Evolutionary conservation across 352 stramenopile genomes (phyloP).

Genomic region (Globisporangium heterothallicum): DNA sequence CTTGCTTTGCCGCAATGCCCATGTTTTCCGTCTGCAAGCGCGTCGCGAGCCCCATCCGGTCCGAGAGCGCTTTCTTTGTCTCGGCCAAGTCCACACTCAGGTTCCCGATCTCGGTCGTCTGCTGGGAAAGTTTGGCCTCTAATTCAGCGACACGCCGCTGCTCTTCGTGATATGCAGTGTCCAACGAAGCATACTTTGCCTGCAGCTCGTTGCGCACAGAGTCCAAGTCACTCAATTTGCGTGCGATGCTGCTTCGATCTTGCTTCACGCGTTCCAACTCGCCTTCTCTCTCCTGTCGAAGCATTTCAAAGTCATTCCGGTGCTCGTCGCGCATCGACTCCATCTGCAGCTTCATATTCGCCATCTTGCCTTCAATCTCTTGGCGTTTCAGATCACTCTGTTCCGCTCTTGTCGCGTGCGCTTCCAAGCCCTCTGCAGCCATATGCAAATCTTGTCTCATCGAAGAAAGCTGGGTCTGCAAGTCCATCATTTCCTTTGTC

Average conservation of each 20-base stretch:
- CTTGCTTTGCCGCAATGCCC: constrained; percentile 70
- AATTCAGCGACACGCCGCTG: constrained; percentile 37
- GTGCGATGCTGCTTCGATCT: constrained; percentile 23
- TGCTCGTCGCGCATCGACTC: constrained; percentile 54
- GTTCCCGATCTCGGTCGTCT: constrained; percentile 58
- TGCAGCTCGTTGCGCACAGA: constrained; percentile 25
- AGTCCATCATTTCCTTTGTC: constrained; percentile 50
- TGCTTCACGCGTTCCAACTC: constrained; percentile 43
- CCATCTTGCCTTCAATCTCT: constrained; percentile 46
- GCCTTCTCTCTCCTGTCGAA: constrained; percentile 52
- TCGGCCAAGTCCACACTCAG: constrained; percentile 70
- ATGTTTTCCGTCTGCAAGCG: constrained; percentile 85
- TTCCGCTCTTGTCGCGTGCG: constrained; percentile 52
- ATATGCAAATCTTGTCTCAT: constrained; percentile 68
- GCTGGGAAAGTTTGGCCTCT: constrained; percentile 38
- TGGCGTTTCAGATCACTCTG: constrained; percentile 43
- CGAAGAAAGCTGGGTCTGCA: constrained; percentile 49
- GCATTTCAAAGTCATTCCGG: constrained; percentile 51
- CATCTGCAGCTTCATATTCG: constrained; percentile 40
- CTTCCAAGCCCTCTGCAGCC: constrained; percentile 61
- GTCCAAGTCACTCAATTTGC: constrained; percentile 22
- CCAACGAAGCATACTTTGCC: constrained; percentile 22
- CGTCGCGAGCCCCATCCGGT: constrained; percentile 74
- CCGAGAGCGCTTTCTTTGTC: constrained; percentile 80
- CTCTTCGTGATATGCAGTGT: constrained; percentile 30